A percentile compares a stretch with the other conserved stretches of the same genome.
Conservation (phyloP, 2,329 filamentous ascomycete genomes). For the Alternaria sp. region DNA sequence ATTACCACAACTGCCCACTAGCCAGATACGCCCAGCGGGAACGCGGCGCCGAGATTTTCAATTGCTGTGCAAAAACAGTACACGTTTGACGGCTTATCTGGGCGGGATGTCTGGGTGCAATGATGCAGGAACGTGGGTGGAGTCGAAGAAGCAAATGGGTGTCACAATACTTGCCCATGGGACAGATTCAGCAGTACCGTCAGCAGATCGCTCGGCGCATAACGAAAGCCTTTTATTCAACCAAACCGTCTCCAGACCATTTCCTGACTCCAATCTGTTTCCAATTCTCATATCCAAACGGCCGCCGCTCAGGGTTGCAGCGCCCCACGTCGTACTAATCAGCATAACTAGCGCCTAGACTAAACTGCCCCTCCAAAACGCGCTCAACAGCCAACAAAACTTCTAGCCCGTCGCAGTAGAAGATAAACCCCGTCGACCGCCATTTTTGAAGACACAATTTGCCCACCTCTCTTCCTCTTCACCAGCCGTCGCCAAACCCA, state of each 20-base stretch:
- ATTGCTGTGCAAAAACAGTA: slow-evolving; percentile 30
- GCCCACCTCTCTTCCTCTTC: slow-evolving; percentile 8
- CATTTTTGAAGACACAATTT: slow-evolving; percentile 16
- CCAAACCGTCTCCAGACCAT: slow-evolving; percentile 12
- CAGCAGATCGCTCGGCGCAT: slow-evolving; percentile 23
- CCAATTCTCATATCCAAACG: slow-evolving; percentile 26
- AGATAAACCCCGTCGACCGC: slow-evolving; percentile 35
- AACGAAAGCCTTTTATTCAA: slow-evolving; percentile 12
- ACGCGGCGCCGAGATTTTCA: slow-evolving; percentile 36
- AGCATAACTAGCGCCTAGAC: slow-evolving; percentile 26
- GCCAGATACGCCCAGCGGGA: slow-evolving; percentile 24
- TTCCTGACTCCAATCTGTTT: slow-evolving; percentile 23
- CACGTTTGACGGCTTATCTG: slow-evolving; percentile 38
- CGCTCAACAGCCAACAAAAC: slow-evolving; percentile 37
- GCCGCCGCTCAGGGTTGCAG: slow-evolving; percentile 27
- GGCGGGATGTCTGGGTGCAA: slow-evolving; percentile 31
- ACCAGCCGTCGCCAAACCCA: slow-evolving; percentile 16
- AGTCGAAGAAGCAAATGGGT: slow-evolving; percentile 31
- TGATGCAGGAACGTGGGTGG: slow-evolving; percentile 37
- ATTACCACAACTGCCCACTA: slow-evolving; percentile 24
- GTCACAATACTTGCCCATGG: slow-evolving; percentile 20
- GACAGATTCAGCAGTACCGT: slow-evolving; percentile 14
- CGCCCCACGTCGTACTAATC: slow-evolving; percentile 38
- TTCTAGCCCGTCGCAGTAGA: slow-evolving; percentile 25
- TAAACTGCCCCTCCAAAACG: slow-evolving; percentile 34